Evolutionary conservation across 192 early-diverging fungal genomes (phyloP), one percentile per base, ranked within the genome.

Genomic region (Lunasporangiospora selenospora): DNA sequence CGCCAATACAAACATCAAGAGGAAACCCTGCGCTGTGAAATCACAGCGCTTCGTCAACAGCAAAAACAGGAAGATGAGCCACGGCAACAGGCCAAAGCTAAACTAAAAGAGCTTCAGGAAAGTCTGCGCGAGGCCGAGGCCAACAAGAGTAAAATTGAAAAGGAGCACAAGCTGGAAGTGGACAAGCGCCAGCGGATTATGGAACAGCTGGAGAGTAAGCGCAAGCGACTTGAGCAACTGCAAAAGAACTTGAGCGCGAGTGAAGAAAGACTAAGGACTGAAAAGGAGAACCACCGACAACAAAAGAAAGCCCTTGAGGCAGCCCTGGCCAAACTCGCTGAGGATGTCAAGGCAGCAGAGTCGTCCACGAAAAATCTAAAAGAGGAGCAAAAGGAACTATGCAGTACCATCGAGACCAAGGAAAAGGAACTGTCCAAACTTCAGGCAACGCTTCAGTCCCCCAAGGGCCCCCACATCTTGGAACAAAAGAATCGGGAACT

Each of bases 21-120:
- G 24, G 60, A 63, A 6, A 49, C 38, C n/a, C 39, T 73, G 9
- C 55, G 54, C 15, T 30, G 24, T n/a, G 69, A 73, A 23, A 73
- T 73, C 21, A 15, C 54, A 4, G 24, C 40, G 3, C 36, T 73
- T 21, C 46, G 69, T 12, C 60, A 73, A 34, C 69, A 73, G 8
- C 69, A 73, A 47, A 73, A 53, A 30, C 69, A 46, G 16, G 69
- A 73, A 12, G 69, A 73, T 13, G 69, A 73, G 16, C 69, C 69
- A 0, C 69, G 69, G 36, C 69, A 73, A 27, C 69, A 58, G n/a
- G 69, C 69, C 46, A 73, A 63, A 31, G 23, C 33, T 19, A 73
- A 63, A 27, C 37, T 63, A 21, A 73, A 56, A 39, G 69, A 73
- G 15, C 61, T 73, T 16, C 46, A 73, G 24, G 69, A 73, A 8